Evolutionary conservation across 108 stramenopile species (phyloP).

Genomic region (Fistulifera pelliculosa): DNA sequence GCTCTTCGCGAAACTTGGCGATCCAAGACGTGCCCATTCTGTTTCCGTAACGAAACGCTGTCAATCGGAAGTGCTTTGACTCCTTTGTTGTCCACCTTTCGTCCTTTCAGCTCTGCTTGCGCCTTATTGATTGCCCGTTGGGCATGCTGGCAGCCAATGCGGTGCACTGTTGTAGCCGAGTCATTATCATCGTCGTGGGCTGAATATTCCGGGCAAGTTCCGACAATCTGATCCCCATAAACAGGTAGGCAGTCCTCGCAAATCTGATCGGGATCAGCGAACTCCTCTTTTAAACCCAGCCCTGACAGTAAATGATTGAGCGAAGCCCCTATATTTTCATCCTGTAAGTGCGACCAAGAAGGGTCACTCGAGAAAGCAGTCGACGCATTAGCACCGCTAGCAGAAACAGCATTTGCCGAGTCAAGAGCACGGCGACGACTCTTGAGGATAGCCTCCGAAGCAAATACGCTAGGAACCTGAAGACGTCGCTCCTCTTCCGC

Average conservation of each 20-base stretch:
- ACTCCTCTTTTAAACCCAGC: constrained; percentile 20
- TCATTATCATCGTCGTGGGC: constrained; percentile 20
- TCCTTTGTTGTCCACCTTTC: background rate
- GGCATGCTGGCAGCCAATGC: constrained; percentile 60
- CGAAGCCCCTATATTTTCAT: background rate
- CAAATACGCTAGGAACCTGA: constrained; percentile 23
- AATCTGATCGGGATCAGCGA: constrained; percentile 68
- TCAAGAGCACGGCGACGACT: constrained; percentile 30
- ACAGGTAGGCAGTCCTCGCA: constrained; percentile 70
- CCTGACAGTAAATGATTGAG: background rate
- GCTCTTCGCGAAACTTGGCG: too few relatives aligned
- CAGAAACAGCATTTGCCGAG: constrained; percentile 14
- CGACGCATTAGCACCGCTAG: background rate
- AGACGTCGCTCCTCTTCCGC: constrained; percentile 28
- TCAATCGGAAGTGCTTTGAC: constrained; percentile 14
- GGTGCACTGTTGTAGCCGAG: constrained; percentile 51
- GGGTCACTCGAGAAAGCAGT: background rate
- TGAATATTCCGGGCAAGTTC: constrained; percentile 23
- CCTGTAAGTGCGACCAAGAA: background rate
- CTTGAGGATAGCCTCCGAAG: constrained; percentile 28
- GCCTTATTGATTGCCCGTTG: constrained; percentile 60
- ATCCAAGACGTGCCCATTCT: background rate
- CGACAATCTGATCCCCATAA: constrained; percentile 70
- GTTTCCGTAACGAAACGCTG: constrained; percentile 11
- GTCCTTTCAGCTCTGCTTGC: constrained; percentile 13